Percentiles rank a stretch among this genome's conserved stretches.
Evolutionary conservation across 345 rosid genomes (phyloP).

Genomic region (Pugionium cornutum): DNA sequence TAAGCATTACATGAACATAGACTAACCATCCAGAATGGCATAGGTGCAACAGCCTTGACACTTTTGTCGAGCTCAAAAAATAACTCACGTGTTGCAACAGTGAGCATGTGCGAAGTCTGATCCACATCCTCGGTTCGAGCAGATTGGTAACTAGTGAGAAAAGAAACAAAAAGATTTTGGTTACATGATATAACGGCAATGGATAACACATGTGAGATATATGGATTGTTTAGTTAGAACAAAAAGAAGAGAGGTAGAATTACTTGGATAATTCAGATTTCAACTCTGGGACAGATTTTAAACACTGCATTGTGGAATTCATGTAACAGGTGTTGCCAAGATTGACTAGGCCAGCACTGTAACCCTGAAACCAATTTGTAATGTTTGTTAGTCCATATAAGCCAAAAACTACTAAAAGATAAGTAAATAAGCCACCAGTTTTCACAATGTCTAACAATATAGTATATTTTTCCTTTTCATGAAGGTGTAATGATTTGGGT

Average conservation of each 20-base stretch:
- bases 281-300: conserved; percentile 97
- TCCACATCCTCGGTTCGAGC: conserved; percentile 77
- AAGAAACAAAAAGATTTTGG: conserved; percentile 22
- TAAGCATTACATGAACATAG: background rate
- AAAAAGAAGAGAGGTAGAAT: conserved; percentile 27
- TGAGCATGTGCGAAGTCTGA: conserved; percentile 90
- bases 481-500: background rate
- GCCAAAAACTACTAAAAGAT: background rate
- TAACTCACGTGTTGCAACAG: conserved; percentile 86
- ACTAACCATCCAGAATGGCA: conserved; percentile 95
- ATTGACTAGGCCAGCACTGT: conserved; percentile 87
- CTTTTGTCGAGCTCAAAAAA: conserved; percentile 87
- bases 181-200: conserved; percentile 10
- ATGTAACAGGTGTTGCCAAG: conserved; percentile 98
- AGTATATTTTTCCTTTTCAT: background rate
- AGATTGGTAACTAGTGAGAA: conserved; percentile 62
- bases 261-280: conserved; percentile 75
- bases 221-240: background rate
- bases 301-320: conserved; percentile 95
- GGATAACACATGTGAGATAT: conserved; percentile 2
- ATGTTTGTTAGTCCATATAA: conserved; percentile 6
- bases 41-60: conserved; percentile 89
- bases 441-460: background rate
- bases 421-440: background rate
- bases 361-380: conserved; percentile 59